phyloP scores from a whole-genome alignment of 345 rosid genomes.

The Eucalyptus marginata region DNA sequence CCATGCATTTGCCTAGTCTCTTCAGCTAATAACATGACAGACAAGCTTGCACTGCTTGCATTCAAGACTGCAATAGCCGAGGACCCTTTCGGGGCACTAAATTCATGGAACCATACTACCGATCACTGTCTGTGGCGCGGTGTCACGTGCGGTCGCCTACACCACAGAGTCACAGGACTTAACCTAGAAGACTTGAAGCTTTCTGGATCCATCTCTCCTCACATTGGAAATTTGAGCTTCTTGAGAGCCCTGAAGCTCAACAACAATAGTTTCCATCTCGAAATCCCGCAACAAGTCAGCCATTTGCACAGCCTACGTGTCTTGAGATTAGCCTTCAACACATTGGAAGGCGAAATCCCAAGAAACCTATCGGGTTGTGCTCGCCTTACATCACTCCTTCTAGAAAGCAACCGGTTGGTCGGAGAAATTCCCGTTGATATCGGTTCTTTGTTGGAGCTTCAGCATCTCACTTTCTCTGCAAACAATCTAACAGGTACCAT shows the following conservation, averaged over 20 bases:
- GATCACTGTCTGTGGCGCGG: background rate
- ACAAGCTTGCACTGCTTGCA: background rate
- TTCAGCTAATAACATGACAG: background rate
- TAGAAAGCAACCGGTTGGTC: background rate
- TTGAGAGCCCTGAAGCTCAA: background rate
- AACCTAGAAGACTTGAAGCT: background rate
- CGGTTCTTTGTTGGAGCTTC: background rate
- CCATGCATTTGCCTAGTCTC: background rate
- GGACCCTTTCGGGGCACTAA: background rate
- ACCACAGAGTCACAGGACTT: background rate
- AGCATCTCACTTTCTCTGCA: background rate
- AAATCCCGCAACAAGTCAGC: background rate
- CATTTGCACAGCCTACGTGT: background rate
- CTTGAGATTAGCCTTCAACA: background rate
- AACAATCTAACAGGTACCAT: conserved; percentile 9
- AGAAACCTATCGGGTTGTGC: background rate
- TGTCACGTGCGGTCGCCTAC: background rate
- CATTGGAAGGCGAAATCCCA: conserved; percentile 1
- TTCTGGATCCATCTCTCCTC: background rate
- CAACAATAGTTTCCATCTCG: background rate
- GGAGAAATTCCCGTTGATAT: conserved; percentile 2
- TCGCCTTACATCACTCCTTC: background rate
- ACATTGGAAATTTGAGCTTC: background rate
- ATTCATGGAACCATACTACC: background rate
- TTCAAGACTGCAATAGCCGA: background rate